Base-by-base conservation (phyloP, 139 green algal genomes). In the Chlamydomonas eustigma region DNA sequence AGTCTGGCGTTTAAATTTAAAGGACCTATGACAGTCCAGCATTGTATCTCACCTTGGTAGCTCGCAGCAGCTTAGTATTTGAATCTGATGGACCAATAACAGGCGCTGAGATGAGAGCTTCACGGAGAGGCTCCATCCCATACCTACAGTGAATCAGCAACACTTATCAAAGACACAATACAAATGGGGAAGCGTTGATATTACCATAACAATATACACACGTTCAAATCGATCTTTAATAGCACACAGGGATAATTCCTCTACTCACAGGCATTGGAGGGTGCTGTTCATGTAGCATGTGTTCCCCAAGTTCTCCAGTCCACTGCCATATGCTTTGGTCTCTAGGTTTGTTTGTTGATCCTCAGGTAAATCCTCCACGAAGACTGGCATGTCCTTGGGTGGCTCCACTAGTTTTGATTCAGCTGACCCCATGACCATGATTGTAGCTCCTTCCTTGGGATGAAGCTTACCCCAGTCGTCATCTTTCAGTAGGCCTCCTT, bases 221-320 rank as follows among this genome's bases (percentile, higher is more conserved):
- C 25, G 50, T 64, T 64, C 24, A 64, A 25, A 24, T n/a, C n/a
- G n/a, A n/a, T n/a, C n/a, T n/a, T n/a, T n/a, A n/a, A n/a, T n/a
- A n/a, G n/a, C n/a, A n/a, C n/a, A n/a, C n/a, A n/a, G n/a, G n/a
- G n/a, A n/a, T n/a, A n/a, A n/a, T n/a, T n/a, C n/a, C n/a, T n/a
- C n/a, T 18, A 58, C 44, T 58, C 44, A 58, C 52, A 99, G 85
- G 79, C 92, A 98, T 86, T 99, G 95, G 75, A 96, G 1, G 0
- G 91, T 96, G 66, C 83, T 87, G 85, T 98, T 98, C 95, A 98
- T 98, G 87, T 99, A 99, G 90, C 95, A 99, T 0, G 95, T 99
- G 84, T 98, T 98, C 71, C 94, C 94, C 36, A 98, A 86, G 84
- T 99, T 99, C 67, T 92, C 52, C 64, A 99, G 85, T 0, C 95